These are phyloP conservation scores for Gossypium aridum DNA, from an alignment of 441 rosid species.

Conservation along the genomic window DNA sequence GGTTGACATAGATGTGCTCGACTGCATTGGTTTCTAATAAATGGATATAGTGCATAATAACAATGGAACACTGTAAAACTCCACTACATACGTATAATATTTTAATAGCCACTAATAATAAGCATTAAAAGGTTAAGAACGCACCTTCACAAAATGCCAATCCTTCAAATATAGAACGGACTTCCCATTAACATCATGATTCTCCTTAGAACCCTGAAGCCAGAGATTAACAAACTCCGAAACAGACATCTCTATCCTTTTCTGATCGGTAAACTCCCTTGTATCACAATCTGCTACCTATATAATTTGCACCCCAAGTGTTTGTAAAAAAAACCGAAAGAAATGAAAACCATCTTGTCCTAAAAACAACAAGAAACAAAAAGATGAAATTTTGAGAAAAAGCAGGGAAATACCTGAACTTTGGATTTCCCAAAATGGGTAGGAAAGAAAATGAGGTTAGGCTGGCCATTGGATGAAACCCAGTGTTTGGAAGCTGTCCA, in stretches of 20 bases:
- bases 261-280: constrained; percentile 81
- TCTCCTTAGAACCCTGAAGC: constrained; percentile 23
- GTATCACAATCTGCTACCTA: constrained; percentile 86
- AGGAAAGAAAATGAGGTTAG: constrained; percentile 58
- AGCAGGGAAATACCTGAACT: constrained; percentile 54
- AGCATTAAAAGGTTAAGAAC: not conserved
- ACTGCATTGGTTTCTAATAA: not conserved
- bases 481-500: constrained; percentile 83
- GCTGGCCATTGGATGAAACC: constrained; percentile 47
- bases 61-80: not conserved
- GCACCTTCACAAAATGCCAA: constrained; percentile 93
- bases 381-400: not conserved
- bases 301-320: not conserved
- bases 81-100: not conserved
- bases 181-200: constrained; percentile 17
- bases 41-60: not conserved
- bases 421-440: constrained; percentile 64
- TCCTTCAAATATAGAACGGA: constrained; percentile 79
- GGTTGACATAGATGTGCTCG: not conserved
- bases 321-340: not conserved
- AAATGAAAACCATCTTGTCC: not conserved
- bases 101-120: not conserved
- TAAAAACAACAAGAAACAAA: not conserved
- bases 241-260: constrained; percentile 78
- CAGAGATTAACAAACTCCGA: constrained; percentile 55